These are phyloP conservation scores for Krasilnikovozyma curviuscula DNA, from an alignment of 768 basidiomycete genomes.

Conservation along the genomic window DNA sequence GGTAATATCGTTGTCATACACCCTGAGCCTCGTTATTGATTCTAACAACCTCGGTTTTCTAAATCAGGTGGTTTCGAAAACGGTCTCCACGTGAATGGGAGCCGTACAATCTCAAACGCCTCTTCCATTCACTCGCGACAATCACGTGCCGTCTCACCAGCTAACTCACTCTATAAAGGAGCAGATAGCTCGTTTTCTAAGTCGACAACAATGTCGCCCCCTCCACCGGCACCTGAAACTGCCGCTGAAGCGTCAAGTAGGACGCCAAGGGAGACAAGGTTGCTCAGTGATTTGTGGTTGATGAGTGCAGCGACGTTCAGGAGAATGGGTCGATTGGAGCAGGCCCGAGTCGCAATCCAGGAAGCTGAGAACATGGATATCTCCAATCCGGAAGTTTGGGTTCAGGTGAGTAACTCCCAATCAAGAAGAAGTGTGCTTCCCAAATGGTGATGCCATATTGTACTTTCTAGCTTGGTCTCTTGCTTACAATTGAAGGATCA, in stretches of 20 bases:
- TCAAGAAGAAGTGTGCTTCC: no score
- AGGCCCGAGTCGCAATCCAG: slow-evolving; percentile 73
- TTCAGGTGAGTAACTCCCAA: slow-evolving; percentile 52
- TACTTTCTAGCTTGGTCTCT: background rate
- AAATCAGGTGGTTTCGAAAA: no score
- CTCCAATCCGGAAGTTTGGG: slow-evolving; percentile 75
- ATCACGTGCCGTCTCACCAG: background rate
- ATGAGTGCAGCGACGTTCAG: slow-evolving; percentile 89
- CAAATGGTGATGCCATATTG: background rate
- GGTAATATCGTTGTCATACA: no score
- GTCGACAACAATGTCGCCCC: no score
- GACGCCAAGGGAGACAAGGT: slow-evolving; percentile 37
- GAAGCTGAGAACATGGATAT: slow-evolving; percentile 84
- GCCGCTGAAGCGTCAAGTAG: slow-evolving; percentile 10
- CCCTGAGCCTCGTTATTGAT: no score
- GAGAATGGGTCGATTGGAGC: slow-evolving; percentile 69
- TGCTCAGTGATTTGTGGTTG: slow-evolving; percentile 76
- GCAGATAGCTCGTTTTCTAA: no score
- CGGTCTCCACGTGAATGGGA: background rate
- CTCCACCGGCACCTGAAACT: no score
- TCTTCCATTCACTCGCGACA: slow-evolving; percentile 52
- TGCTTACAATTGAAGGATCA: background rate
- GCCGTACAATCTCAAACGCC: slow-evolving; percentile 28
- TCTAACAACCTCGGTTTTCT: no score
- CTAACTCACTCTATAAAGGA: no score